These are phyloP conservation scores for Aspergillus indologenus DNA, from an alignment of 495 filamentous ascomycete species.

Conservation along the genomic window DNA sequence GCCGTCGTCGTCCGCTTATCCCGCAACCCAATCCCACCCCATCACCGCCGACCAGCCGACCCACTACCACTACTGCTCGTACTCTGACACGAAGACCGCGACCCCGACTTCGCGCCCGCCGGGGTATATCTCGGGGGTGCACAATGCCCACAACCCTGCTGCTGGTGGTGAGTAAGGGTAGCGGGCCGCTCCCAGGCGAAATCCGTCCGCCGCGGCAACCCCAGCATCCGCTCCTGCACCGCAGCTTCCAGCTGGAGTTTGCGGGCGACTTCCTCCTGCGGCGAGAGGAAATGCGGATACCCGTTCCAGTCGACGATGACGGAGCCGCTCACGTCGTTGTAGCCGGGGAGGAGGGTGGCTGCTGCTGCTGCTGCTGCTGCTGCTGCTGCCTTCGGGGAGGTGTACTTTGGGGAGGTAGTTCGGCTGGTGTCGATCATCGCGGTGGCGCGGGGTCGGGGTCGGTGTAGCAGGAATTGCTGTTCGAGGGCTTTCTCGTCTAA, in stretches of 20 bases:
- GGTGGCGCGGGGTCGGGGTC: not conserved
- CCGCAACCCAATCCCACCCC: not conserved
- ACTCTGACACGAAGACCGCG: not conserved
- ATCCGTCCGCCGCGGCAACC: constrained; percentile 22
- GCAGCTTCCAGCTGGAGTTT: constrained; percentile 20
- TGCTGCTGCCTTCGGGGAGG: too few species aligned
- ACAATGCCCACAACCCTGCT: constrained; percentile 11
- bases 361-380: too few species aligned
- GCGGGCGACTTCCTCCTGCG: constrained; percentile 26
- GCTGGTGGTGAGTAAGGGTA: not conserved
- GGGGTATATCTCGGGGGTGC: constrained; percentile 27
- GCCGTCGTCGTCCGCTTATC: too few species aligned
- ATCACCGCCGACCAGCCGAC: not conserved
- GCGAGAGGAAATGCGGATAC: constrained; percentile 26
- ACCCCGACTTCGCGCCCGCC: constrained; percentile 5
- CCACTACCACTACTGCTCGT: not conserved
- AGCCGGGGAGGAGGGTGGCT: constrained; percentile 18
- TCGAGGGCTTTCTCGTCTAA: not conserved
- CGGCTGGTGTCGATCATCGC: constrained; percentile 6
- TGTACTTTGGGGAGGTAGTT: not conserved
- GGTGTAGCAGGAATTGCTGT: not conserved
- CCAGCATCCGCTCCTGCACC: constrained; percentile 32
- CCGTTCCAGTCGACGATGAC: constrained; percentile 30
- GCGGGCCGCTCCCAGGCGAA: constrained; percentile 24
- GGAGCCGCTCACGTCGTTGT: constrained; percentile 32